A percentile compares a stretch with the other conserved stretches of the same genome.
Evolutionary conservation across 1,284 basidiomycete species (phyloP).

Genomic region (Naganishia cerealis): DNA sequence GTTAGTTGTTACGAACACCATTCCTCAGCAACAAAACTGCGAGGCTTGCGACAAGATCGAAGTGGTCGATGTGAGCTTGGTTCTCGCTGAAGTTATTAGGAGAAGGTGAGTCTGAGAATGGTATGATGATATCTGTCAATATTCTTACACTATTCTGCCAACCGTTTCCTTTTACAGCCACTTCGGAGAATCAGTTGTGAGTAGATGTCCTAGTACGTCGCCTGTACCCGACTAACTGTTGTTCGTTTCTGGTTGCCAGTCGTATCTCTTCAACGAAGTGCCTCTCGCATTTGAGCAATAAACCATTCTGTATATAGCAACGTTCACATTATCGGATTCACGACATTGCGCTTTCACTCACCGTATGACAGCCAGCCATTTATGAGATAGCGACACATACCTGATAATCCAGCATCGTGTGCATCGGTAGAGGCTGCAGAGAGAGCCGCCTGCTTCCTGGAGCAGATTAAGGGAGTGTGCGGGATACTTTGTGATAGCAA

Average conservation of each 20-base stretch:
- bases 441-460: not conserved
- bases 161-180: constrained; percentile 38
- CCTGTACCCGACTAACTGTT: not conserved
- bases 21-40: constrained; percentile 83
- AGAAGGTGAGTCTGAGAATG: constrained; percentile 60
- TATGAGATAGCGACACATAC: too few relatives aligned
- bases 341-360: not conserved
- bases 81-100: constrained; percentile 94
- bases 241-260: constrained; percentile 40
- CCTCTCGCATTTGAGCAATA: constrained; percentile 40
- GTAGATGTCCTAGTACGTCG: constrained; percentile 33
- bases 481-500: not conserved
- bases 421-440: not conserved
- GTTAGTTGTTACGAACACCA: constrained; percentile 96
- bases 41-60: constrained; percentile 76
- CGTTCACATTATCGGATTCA: not conserved
- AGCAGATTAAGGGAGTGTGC: not conserved
- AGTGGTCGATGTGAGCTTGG: constrained; percentile 91
- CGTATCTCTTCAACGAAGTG: constrained; percentile 56
- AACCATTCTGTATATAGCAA: not conserved
- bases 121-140: constrained; percentile 42
- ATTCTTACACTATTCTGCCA: not conserved
- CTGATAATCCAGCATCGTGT: not conserved
- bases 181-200: constrained; percentile 55
- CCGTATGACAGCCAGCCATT: too few relatives aligned